Percentiles rank a stretch among this genome's conserved stretches.
phyloP scores from a whole-genome alignment of 2,329 filamentous ascomycete species.

The Paecilomyces niveus region DNA sequence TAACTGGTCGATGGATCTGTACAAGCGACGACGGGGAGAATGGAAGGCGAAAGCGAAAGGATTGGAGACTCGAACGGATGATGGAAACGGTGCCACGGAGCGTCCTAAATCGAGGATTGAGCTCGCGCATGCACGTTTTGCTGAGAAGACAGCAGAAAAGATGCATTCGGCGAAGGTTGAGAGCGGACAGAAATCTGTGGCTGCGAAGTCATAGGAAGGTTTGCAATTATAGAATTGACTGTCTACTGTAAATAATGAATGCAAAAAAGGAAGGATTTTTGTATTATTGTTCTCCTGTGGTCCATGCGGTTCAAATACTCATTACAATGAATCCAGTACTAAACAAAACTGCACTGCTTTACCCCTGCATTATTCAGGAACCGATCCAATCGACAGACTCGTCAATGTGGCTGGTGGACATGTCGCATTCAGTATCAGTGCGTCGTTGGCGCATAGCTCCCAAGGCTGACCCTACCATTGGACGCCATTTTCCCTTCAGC shows the following conservation, averaged over 20 bases:
- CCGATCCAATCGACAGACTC: not conserved
- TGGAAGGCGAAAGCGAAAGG: slow-evolving; percentile 59
- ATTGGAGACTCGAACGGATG: slow-evolving; percentile 21
- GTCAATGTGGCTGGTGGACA: too few relatives aligned
- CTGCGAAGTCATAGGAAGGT: slow-evolving; percentile 6
- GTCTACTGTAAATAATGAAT: not conserved
- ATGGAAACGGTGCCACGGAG: slow-evolving; percentile 14
- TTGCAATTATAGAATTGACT: not conserved
- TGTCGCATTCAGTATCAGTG: not conserved
- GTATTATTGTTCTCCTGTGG: not conserved
- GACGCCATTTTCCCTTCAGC: not conserved
- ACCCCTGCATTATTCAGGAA: not conserved
- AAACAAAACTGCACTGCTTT: not conserved
- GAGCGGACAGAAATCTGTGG: slow-evolving; percentile 14
- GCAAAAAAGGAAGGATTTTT: not conserved
- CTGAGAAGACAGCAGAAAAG: slow-evolving; percentile 25
- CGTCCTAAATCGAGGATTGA: slow-evolving; percentile 47
- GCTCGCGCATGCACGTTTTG: slow-evolving; percentile 51
- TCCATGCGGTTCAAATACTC: not conserved
- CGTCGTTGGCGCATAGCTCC: not conserved
- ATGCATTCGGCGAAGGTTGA: slow-evolving; percentile 9
- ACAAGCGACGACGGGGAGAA: slow-evolving; percentile 54
- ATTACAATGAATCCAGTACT: not conserved
- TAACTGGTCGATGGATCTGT: slow-evolving; percentile 69
- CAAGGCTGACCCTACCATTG: not conserved